Conservation (phyloP, 2,329 filamentous ascomycete species). For the Pestalotiopsis sp. region DNA sequence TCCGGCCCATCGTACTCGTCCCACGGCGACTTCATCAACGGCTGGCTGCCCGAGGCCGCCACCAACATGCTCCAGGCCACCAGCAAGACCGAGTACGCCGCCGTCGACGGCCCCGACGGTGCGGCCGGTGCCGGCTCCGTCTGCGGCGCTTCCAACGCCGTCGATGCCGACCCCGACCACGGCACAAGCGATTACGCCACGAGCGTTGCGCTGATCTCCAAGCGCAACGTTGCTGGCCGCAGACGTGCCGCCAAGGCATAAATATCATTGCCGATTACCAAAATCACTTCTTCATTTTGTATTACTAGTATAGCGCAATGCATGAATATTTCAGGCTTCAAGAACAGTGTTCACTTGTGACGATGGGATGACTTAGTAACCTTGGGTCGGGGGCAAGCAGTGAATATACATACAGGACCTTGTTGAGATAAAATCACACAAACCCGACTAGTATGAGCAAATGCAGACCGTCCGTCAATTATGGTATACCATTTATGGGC, state of each 20-base stretch:
- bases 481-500: too few relatives aligned
- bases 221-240: conserved; percentile 7
- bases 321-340: too few relatives aligned
- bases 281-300: too few relatives aligned
- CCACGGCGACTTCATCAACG: conserved; percentile 51
- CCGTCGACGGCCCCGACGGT: conserved; percentile 24
- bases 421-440: too few relatives aligned
- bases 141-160: conserved; percentile 30
- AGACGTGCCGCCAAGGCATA: neutral
- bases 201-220: conserved; percentile 31
- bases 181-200: conserved; percentile 42
- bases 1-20: conserved; percentile 40
- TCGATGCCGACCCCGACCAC: conserved; percentile 41
- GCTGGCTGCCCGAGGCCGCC: conserved; percentile 43
- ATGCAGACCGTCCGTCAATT: too few relatives aligned
- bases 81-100: conserved; percentile 20
- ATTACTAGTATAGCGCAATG: too few relatives aligned
- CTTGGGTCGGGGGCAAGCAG: too few relatives aligned
- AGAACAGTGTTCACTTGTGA: too few relatives aligned
- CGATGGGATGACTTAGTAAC: too few relatives aligned
- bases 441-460: too few relatives aligned
- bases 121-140: conserved; percentile 30
- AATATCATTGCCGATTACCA: neutral
- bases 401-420: too few relatives aligned
- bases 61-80: conserved; percentile 40